Conservation (phyloP, 2,329 filamentous ascomycete genomes). For the Aureobasidium sp. region DNA sequence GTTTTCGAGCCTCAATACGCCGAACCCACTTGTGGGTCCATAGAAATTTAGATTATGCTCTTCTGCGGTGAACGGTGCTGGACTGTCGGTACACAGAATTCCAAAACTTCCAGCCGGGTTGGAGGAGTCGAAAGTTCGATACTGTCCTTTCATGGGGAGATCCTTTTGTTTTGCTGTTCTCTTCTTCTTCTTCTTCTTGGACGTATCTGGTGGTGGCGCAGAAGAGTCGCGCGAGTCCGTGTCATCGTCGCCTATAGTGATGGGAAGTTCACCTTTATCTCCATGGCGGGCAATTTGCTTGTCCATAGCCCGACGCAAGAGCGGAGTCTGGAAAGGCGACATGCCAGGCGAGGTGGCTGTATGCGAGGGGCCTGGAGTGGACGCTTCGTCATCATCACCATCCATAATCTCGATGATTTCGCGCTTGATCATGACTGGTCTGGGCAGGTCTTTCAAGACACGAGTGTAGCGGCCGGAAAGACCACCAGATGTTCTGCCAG, state of each 20-base stretch:
- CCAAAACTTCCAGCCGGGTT: slow-evolving; percentile 1
- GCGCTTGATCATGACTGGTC: slow-evolving; percentile 12
- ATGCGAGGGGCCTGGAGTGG: background rate
- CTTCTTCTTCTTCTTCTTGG: background rate
- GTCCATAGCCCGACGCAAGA: slow-evolving; percentile 13
- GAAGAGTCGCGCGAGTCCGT: slow-evolving; percentile 6
- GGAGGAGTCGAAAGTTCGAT: slow-evolving; percentile 10
- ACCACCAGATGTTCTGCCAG: slow-evolving; percentile 25
- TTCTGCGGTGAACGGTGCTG: background rate
- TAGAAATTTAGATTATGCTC: background rate
- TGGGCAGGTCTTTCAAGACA: slow-evolving; percentile 11
- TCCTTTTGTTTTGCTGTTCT: background rate
- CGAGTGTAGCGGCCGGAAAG: slow-evolving; percentile 24
- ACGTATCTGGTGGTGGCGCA: background rate
- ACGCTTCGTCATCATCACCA: slow-evolving; percentile 6
- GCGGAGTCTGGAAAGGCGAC: background rate
- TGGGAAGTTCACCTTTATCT: slow-evolving; percentile 2
- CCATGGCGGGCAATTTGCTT: slow-evolving; percentile 8
- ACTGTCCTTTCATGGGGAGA: background rate
- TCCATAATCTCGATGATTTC: slow-evolving; percentile 24
- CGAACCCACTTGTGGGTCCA: slow-evolving; percentile 10
- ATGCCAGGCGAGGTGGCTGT: background rate
- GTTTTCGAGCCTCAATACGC: slow-evolving; percentile 2
- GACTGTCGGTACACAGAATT: slow-evolving; percentile 2
- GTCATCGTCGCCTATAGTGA: slow-evolving; percentile 4